Conservation (phyloP, 1,139 yeast genomes). For the Debaryomycetaceae sp. region DNA sequence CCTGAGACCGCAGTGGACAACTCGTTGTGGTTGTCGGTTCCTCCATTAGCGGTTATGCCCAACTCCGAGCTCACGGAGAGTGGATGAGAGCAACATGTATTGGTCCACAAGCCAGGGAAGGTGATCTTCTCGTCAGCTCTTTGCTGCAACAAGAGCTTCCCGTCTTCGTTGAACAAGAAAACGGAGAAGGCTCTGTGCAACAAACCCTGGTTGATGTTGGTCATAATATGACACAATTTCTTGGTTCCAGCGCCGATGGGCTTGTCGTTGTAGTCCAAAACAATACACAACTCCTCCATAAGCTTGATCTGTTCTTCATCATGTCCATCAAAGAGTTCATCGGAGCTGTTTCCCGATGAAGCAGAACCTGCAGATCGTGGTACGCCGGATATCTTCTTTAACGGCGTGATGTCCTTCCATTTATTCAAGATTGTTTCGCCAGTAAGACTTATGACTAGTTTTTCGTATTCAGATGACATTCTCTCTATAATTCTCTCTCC, state of each 20-base stretch:
- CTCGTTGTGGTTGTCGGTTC: slow-evolving; percentile 39
- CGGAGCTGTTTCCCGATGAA: slow-evolving; percentile 18
- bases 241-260: slow-evolving; percentile 95
- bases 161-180: slow-evolving; percentile 76
- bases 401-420: slow-evolving; percentile 65
- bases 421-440: slow-evolving; percentile 47
- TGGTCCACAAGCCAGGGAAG: slow-evolving; percentile 96
- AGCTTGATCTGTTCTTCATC: slow-evolving; percentile 90
- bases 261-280: slow-evolving; percentile 77
- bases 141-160: slow-evolving; percentile 80
- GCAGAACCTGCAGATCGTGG: slow-evolving; percentile 32
- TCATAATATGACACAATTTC: slow-evolving; percentile 88
- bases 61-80: slow-evolving; percentile 77
- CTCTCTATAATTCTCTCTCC: neutral
- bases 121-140: slow-evolving; percentile 96
- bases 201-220: slow-evolving; percentile 77
- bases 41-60: slow-evolving; percentile 40
- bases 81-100: slow-evolving; percentile 98
- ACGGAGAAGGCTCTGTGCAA: slow-evolving; percentile 96
- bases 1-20: slow-evolving; percentile 60
- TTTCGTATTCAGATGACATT: slow-evolving; percentile 34
- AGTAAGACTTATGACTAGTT: slow-evolving; percentile 50
- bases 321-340: slow-evolving; percentile 66
- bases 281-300: slow-evolving; percentile 97
- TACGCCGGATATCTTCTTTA: slow-evolving; percentile 46